Percentiles rank a stretch among this genome's conserved stretches.
Conservation (phyloP, 306 rosid species). For the Prunus dulcis region DNA sequence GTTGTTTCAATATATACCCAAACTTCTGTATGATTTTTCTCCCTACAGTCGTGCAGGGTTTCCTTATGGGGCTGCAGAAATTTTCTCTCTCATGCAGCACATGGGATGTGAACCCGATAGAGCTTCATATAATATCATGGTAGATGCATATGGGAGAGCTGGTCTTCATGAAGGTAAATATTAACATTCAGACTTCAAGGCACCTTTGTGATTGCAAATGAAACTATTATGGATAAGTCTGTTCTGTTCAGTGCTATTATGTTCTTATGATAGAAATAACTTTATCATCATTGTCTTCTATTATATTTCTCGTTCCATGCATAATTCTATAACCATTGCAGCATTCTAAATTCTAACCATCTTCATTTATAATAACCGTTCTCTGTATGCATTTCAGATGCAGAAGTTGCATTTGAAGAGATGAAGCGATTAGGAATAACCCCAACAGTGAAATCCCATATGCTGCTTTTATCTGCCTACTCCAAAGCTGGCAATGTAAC, state of each 20-base stretch:
- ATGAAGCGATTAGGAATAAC: constrained; percentile 80
- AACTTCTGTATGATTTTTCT: constrained; percentile 14
- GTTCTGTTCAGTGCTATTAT: not conserved
- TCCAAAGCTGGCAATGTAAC: constrained; percentile 61
- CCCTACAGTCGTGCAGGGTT: constrained; percentile 80
- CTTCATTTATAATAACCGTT: not conserved
- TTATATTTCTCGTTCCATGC: too few relatives aligned
- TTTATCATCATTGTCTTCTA: too few relatives aligned
- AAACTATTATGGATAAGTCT: not conserved
- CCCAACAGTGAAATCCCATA: constrained; percentile 93
- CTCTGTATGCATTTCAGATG: constrained; percentile 40
- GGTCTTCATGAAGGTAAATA: constrained; percentile 77
- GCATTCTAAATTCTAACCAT: not conserved
- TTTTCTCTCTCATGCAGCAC: constrained; percentile 90
- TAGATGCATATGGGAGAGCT: constrained; percentile 94
- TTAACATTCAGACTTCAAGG: not conserved
- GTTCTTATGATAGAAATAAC: too few relatives aligned
- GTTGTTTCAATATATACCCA: not conserved
- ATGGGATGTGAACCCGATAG: constrained; percentile 99
- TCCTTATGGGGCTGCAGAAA: constrained; percentile 89
- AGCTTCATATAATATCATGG: constrained; percentile 90
- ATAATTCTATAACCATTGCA: not conserved
- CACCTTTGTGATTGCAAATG: not conserved
- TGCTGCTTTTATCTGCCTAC: constrained; percentile 84
- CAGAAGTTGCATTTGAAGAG: constrained; percentile 67